Conservation (phyloP, 495 filamentous ascomycete species). For the Hypomontagnella monticulosa region DNA sequence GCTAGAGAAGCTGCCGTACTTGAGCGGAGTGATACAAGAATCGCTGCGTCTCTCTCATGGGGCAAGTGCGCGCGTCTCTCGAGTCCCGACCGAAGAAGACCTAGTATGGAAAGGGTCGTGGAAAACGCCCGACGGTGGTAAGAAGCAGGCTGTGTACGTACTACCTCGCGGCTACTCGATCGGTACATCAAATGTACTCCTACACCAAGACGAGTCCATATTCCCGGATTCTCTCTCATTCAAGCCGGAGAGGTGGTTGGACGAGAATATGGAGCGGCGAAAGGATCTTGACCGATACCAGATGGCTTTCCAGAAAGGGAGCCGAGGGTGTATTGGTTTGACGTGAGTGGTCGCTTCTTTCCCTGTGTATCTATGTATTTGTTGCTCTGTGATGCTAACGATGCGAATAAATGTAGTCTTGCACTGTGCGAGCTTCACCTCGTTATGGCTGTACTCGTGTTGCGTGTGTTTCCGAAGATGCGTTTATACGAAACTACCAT, state of each 20-base stretch:
- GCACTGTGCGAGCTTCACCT: constrained; percentile 48
- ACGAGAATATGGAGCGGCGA: constrained; percentile 17
- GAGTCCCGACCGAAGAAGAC: constrained; percentile 44
- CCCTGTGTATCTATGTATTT: neutral
- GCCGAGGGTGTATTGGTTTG: constrained; percentile 42
- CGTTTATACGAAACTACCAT: constrained; percentile 40
- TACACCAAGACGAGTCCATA: constrained; percentile 55
- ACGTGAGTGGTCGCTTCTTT: constrained; percentile 24
- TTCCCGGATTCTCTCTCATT: constrained; percentile 57
- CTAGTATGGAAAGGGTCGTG: constrained; percentile 41
- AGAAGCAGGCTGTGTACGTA: constrained; percentile 18
- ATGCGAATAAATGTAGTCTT: constrained; percentile 27
- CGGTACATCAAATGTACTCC: constrained; percentile 51
- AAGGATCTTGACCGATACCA: constrained; percentile 31
- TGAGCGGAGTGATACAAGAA: no score
- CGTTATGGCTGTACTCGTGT: constrained; percentile 29
- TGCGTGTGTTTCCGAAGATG: constrained; percentile 43
- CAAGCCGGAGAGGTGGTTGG: constrained; percentile 58
- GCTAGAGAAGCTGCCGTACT: no score
- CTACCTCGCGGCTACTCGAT: constrained; percentile 48
- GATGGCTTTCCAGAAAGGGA: constrained; percentile 43
- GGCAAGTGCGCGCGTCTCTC: constrained; percentile 23
- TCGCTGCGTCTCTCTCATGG: neutral
- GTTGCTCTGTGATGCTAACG: neutral
- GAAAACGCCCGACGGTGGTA: neutral